phyloP scores from a whole-genome alignment of 2,329 filamentous ascomycete species.

The Harringtonia lauricola region DNA sequence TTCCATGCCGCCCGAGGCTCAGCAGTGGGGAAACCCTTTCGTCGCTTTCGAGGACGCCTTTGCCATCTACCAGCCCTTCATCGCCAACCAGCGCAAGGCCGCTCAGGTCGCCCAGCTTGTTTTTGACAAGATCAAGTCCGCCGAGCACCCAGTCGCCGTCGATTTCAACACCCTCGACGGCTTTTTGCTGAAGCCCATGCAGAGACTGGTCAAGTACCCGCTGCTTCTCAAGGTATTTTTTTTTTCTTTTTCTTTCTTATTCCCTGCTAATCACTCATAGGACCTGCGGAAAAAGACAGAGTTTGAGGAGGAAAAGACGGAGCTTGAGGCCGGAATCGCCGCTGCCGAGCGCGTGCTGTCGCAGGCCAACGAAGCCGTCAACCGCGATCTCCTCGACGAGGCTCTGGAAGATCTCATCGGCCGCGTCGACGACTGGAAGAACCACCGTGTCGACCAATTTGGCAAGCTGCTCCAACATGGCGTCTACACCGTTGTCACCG shows the following conservation, averaged over 20 bases:
- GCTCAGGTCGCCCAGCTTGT: constrained; percentile 73
- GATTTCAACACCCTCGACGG: constrained; percentile 82
- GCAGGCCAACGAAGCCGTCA: constrained; percentile 83
- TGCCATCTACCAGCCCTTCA: constrained; percentile 91
- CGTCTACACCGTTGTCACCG: constrained; percentile 83
- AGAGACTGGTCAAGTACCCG: constrained; percentile 89
- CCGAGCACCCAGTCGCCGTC: constrained; percentile 69
- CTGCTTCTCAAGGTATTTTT: constrained; percentile 67
- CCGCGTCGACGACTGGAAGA: constrained; percentile 95
- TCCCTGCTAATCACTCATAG: constrained; percentile 18
- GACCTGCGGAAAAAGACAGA: constrained; percentile 81
- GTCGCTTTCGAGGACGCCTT: constrained; percentile 76
- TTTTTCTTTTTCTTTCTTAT: constrained; percentile 1
- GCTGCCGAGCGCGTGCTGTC: constrained; percentile 72
- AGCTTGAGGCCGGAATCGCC: constrained; percentile 67
- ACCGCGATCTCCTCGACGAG: constrained; percentile 73
- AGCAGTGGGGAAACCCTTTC: constrained; percentile 95
- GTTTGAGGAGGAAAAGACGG: constrained; percentile 56
- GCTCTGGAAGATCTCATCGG: constrained; percentile 70
- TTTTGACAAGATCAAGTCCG: constrained; percentile 74
- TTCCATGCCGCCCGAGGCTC: constrained; percentile 60
- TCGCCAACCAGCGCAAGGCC: constrained; percentile 89
- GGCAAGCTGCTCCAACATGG: constrained; percentile 81
- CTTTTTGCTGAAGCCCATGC: constrained; percentile 93
- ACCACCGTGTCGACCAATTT: constrained; percentile 81